Evolutionary conservation across 345 rosid species (phyloP).

Genomic region (Balakata baccata): DNA sequence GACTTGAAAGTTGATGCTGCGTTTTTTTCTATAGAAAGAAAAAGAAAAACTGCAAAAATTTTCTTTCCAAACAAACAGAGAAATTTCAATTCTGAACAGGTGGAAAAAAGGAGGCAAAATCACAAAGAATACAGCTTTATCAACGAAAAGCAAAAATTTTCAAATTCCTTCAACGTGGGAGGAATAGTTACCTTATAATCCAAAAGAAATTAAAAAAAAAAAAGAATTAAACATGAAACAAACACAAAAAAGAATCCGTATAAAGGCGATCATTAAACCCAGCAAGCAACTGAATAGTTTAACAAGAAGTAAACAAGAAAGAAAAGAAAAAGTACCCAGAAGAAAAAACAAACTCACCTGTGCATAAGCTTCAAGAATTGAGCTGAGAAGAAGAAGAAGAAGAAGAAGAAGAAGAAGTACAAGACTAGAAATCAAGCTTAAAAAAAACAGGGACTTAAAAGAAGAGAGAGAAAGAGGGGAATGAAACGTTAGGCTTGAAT

Average conservation of each 20-base stretch:
- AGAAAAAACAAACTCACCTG: background rate
- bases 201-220: background rate
- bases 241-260: background rate
- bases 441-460: background rate
- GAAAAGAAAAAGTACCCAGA: background rate
- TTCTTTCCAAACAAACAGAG: conserved; percentile 3
- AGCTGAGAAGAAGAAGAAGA: background rate
- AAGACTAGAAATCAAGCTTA: background rate
- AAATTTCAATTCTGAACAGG: background rate
- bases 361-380: background rate
- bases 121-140: background rate
- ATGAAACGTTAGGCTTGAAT: background rate
- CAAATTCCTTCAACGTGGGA: background rate
- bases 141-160: background rate
- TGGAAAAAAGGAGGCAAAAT: background rate
- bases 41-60: background rate
- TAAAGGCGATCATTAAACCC: background rate
- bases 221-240: background rate
- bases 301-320: background rate
- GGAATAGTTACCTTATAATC: background rate
- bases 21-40: background rate
- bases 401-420: background rate
- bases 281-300: background rate
- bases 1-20: background rate
- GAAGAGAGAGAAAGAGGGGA: background rate